phyloP scores from a whole-genome alignment of 2,329 filamentous ascomycete genomes.

The Cercospora berteroae region DNA sequence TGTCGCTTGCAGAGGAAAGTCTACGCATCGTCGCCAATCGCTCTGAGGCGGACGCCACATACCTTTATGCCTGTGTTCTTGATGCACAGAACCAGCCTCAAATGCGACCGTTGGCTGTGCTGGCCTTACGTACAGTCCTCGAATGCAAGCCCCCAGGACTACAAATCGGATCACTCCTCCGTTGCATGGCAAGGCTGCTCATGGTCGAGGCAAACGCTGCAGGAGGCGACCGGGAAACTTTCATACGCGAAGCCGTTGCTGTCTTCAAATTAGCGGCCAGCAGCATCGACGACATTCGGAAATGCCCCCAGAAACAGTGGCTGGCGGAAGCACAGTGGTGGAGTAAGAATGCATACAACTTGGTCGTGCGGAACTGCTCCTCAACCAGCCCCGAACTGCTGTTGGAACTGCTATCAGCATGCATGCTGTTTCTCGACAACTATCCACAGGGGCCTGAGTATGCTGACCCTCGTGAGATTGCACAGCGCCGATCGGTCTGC shows the following conservation, averaged over 20 bases:
- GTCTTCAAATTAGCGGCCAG: conserved; percentile 53
- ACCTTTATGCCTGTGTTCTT: conserved; percentile 76
- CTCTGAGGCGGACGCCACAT: conserved; percentile 55
- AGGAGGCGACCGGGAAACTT: conserved; percentile 19
- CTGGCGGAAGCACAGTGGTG: conserved; percentile 77
- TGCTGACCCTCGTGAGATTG: conserved; percentile 18
- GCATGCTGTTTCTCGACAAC: conserved; percentile 37
- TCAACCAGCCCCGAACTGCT: conserved; percentile 57
- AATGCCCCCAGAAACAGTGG: conserved; percentile 42
- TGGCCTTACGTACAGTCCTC: conserved; percentile 60
- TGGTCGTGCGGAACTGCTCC: conserved; percentile 63
- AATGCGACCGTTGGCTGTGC: conserved; percentile 59
- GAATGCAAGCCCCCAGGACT: conserved; percentile 54
- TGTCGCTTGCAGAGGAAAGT: conserved; percentile 58
- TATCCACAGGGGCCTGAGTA: conserved; percentile 22
- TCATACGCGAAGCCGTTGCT: conserved; percentile 53
- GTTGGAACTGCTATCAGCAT: conserved; percentile 54
- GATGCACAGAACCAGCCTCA: conserved; percentile 66
- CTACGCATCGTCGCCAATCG: conserved; percentile 60
- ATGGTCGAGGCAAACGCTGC: conserved; percentile 40
- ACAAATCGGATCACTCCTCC: conserved; percentile 63
- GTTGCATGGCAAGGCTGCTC: conserved; percentile 53
- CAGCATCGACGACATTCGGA: conserved; percentile 45
- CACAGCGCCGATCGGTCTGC: conserved; percentile 64
- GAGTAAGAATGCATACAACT: conserved; percentile 75